Conservation (phyloP, 2,329 filamentous ascomycete genomes). For the Alternaria gaisen region DNA sequence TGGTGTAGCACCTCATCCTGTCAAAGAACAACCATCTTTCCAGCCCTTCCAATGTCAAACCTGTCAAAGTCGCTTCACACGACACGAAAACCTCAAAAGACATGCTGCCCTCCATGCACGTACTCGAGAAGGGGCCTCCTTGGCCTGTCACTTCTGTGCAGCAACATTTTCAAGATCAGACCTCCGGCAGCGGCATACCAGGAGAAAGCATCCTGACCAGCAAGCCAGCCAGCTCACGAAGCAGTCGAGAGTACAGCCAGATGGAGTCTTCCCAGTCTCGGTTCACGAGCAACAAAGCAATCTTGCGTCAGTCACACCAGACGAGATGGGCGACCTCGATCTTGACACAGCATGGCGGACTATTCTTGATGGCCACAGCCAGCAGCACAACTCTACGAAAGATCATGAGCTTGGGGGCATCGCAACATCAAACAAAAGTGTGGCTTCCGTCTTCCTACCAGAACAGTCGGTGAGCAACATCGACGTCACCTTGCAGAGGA, state of each 20-base stretch:
- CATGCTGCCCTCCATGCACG: conserved; percentile 28
- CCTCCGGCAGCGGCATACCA: conserved; percentile 30
- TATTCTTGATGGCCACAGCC: neutral
- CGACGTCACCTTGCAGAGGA: neutral
- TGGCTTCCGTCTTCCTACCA: neutral
- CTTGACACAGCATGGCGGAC: neutral
- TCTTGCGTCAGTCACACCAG: neutral
- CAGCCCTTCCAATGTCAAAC: conserved; percentile 31
- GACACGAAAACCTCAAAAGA: conserved; percentile 34
- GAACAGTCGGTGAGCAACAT: neutral
- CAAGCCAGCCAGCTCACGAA: conserved; percentile 10
- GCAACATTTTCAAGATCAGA: conserved; percentile 31
- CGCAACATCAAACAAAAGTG: neutral
- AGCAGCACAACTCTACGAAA: neutral
- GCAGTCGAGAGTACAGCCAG: neutral
- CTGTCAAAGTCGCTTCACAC: conserved; percentile 33
- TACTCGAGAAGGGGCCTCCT: conserved; percentile 17
- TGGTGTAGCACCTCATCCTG: neutral
- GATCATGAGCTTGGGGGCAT: neutral
- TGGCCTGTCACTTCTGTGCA: conserved; percentile 27
- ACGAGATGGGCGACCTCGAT: neutral
- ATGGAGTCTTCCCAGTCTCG: neutral
- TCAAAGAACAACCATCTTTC: conserved; percentile 10
- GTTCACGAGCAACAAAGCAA: neutral
- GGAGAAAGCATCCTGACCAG: conserved; percentile 27